A percentile compares a stretch with the other conserved stretches of the same genome.
Conservation (phyloP, 2,329 filamentous ascomycete species). For the Botryotinia narcissicola region DNA sequence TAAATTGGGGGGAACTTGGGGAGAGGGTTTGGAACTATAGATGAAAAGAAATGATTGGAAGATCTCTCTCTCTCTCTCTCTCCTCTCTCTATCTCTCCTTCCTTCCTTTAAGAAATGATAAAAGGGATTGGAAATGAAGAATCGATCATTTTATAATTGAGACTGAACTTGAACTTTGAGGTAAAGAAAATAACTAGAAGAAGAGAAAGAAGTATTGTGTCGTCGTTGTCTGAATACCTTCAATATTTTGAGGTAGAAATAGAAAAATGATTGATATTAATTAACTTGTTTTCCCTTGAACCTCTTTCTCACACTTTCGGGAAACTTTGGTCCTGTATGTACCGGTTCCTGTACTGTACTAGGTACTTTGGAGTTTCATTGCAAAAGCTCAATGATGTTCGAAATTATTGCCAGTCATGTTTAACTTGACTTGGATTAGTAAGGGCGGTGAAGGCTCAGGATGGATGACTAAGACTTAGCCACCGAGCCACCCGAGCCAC, state of each 20-base stretch:
- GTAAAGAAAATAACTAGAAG: not conserved
- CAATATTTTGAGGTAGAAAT: not conserved
- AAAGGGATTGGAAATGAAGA: not conserved
- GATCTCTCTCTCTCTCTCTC: not conserved
- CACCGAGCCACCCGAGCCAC: no score
- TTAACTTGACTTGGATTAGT: not conserved
- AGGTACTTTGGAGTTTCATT: not conserved
- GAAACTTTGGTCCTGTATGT: not conserved
- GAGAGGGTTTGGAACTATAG: not conserved
- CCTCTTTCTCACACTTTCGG: not conserved
- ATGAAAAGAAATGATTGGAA: not conserved
- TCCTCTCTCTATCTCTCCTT: not conserved
- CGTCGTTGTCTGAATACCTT: slow-evolving; percentile 6
- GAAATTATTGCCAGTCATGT: slow-evolving; percentile 12
- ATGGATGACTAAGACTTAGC: not conserved
- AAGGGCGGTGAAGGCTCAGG: not conserved
- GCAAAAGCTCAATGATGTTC: not conserved
- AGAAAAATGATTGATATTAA: not conserved
- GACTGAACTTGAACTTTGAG: not conserved
- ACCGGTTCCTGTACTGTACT: not conserved
- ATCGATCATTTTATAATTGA: slow-evolving; percentile 4
- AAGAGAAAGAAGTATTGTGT: not conserved
- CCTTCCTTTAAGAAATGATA: slow-evolving; percentile 5
- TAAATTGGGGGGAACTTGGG: not conserved
- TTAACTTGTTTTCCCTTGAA: not conserved